Percentiles rank a stretch among this genome's conserved stretches.
These are phyloP conservation scores for Penicillium simplicissimum DNA, from an alignment of 495 filamentous ascomycete species.

Conservation along the genomic window DNA sequence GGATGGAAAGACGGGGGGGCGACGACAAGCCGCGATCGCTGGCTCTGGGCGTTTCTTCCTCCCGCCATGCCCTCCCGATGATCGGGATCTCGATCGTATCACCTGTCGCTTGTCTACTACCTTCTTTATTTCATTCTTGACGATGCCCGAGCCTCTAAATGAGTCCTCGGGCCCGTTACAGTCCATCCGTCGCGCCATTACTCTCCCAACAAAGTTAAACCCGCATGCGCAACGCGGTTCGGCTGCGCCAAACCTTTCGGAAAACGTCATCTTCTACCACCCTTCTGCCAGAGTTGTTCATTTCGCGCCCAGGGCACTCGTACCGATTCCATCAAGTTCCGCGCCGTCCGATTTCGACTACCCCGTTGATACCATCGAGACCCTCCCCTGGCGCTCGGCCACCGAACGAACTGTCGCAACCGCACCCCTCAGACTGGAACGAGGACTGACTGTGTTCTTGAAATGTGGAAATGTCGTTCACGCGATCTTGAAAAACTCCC, in stretches of 20 bases:
- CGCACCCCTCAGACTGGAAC: conserved; percentile 77
- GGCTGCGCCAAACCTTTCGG: conserved; percentile 42
- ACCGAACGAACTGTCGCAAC: conserved; percentile 81
- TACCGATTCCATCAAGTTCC: conserved; percentile 44
- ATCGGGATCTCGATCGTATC: conserved; percentile 20
- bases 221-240: conserved; percentile 35
- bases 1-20: neutral
- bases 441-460: conserved; percentile 78
- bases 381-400: conserved; percentile 71
- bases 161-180: conserved; percentile 38
- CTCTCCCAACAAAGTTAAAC: conserved; percentile 55
- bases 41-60: neutral
- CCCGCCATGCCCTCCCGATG: conserved; percentile 18
- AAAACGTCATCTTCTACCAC: conserved; percentile 72
- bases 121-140: conserved; percentile 11
- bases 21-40: conserved; percentile 11
- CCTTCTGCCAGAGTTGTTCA: conserved; percentile 65
- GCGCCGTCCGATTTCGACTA: conserved; percentile 49
- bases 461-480: conserved; percentile 78
- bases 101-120: conserved; percentile 22
- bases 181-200: conserved; percentile 57
- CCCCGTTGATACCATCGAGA: conserved; percentile 47
- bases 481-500: conserved; percentile 82
- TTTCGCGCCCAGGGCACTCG: conserved; percentile 52
- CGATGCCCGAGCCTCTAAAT: conserved; percentile 42